A percentile compares a stretch with the other conserved stretches of the same genome.
Conservation (phyloP, 805 yeast genomes). For the Yarrowia sp. region DNA sequence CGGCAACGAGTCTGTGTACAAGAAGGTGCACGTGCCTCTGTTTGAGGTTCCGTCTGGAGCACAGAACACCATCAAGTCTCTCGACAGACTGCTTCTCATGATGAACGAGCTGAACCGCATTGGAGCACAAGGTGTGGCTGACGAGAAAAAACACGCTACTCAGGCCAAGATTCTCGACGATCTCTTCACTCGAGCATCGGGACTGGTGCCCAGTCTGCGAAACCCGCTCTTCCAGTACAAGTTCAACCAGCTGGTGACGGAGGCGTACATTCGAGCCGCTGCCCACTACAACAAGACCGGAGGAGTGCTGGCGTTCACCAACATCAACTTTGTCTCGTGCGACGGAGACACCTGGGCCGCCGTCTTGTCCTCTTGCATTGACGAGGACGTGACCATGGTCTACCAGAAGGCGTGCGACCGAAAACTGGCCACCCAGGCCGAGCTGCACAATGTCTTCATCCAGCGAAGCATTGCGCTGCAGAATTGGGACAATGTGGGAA, state of each 20-base stretch:
- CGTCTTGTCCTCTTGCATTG: conserved; percentile 15
- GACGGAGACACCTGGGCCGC: conserved; percentile 25
- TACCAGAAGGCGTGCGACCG: conserved; percentile 1
- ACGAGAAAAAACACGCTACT: neutral
- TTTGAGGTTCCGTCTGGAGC: conserved; percentile 2
- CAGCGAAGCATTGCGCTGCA: conserved; percentile 3
- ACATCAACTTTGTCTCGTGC: neutral
- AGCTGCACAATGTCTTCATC: conserved; percentile 10
- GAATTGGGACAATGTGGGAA: conserved; percentile 11
- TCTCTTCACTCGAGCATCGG: neutral
- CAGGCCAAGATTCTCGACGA: conserved; percentile 5
- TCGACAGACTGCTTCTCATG: conserved; percentile 1
- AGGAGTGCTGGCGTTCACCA: conserved; percentile 11
- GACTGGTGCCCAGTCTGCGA: neutral
- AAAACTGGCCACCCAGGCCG: conserved; percentile 14
- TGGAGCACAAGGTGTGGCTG: neutral
- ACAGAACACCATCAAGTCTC: conserved; percentile 5
- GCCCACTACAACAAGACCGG: conserved; percentile 7
- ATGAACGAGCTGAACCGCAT: conserved; percentile 14
- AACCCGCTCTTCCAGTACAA: conserved; percentile 4
- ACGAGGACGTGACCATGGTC: conserved; percentile 24
- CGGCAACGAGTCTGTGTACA: neutral
- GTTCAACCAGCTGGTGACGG: conserved; percentile 18
- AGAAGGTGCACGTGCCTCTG: neutral
- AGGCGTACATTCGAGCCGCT: conserved; percentile 33